phyloP scores from a whole-genome alignment of 805 yeast species.

The Maudiozyma saulgeensis region DNA sequence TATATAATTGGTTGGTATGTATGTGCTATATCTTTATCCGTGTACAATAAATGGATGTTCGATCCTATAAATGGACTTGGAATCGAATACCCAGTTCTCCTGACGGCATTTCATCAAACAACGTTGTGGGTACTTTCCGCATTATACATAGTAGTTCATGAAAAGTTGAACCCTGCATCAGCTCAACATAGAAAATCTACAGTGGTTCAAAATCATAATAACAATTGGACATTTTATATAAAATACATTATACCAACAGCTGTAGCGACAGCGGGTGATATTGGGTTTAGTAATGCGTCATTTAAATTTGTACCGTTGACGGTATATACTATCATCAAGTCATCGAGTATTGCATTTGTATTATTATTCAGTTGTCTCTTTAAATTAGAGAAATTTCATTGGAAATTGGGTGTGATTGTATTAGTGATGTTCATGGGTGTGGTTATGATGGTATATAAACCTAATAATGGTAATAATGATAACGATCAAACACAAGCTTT shows the following conservation, averaged over 20 bases:
- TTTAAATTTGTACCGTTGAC: constrained; percentile 70
- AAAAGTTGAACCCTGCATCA: neutral
- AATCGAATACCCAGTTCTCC: constrained; percentile 73
- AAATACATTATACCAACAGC: constrained; percentile 73
- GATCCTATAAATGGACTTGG: constrained; percentile 55
- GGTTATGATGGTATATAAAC: constrained; percentile 69
- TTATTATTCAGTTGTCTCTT: constrained; percentile 78
- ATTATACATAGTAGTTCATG: constrained; percentile 31
- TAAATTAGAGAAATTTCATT: constrained; percentile 62
- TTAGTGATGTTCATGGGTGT: constrained; percentile 76
- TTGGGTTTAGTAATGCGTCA: constrained; percentile 84
- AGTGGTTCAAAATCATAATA: neutral
- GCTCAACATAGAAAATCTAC: neutral
- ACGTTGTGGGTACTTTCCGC: constrained; percentile 45
- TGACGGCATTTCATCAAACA: constrained; percentile 79
- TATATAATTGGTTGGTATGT: constrained; percentile 51
- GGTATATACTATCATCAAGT: constrained; percentile 87
- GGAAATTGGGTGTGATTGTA: constrained; percentile 62
- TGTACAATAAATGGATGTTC: constrained; percentile 97
- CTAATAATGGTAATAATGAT: constrained; percentile 18
- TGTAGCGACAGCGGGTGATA: constrained; percentile 82
- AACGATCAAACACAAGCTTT: constrained; percentile 8
- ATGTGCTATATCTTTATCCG: constrained; percentile 58
- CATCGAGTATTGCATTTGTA: constrained; percentile 82
- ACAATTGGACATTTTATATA: constrained; percentile 33